Base-by-base conservation (phyloP, 1,284 basidiomycete genomes). In the Ustilago tritici region DNA sequence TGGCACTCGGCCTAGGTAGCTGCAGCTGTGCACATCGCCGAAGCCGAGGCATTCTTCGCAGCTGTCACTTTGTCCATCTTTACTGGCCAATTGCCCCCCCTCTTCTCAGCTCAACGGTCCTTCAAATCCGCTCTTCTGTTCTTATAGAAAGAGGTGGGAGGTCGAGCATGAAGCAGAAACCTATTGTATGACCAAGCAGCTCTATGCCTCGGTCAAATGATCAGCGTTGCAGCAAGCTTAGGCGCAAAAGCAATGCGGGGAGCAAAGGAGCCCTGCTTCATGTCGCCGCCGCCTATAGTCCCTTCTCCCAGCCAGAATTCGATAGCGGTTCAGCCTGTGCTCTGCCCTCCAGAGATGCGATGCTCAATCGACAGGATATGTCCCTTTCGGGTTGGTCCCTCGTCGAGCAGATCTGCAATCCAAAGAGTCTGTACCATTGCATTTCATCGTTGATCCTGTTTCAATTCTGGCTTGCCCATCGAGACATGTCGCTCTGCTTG, bases 401-500 rank as follows among this genome's bases (percentile, higher is more conserved):
- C 32, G n/a, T 35, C 11, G 7, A n/a, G 36, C 40, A 19, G 8
- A 31, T 36, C 23, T 14, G 32, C 56, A 58, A 58, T 32, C 50
- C 49, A 40, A 28, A 43, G 34, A 54, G 63, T 49, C 17, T 53
- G 58, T 61, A 60, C 64, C 53, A 19, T 9, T 60, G 57, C 43
- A 47, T 54, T 54, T 50, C 36, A 54, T 53, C 38, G 7, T 35
- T 15, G 4, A 28, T 31, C 40, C 38, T 31, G n/a, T 32, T 9
- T 34, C n/a, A 19, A 10, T 12, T 43, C 19, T 40, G 23, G 17
- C 11, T 57, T 53, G 35, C 61, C 31, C 7, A 32, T 32, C 47
- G 61, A 19, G 41, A 43, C 59, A 70, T 61, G 56, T 70, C 68
- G 54, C 68, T 61, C 59, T 70, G 68, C 62, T 70, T 70, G 58